Conservation (phyloP, 495 filamentous ascomycete species). For the Daldinia decipiens region DNA sequence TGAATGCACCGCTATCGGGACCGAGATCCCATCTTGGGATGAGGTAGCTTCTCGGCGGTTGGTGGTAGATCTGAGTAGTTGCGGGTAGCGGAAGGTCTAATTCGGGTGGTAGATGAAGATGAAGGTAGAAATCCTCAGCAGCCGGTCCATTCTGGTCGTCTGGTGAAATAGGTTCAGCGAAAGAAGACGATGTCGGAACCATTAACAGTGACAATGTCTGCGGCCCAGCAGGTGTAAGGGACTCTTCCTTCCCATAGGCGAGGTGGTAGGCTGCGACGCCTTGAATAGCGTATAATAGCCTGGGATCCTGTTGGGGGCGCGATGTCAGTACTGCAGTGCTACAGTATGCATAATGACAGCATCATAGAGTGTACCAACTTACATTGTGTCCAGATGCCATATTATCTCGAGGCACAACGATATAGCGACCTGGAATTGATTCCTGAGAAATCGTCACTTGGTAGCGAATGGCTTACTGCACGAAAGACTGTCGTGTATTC, state of each 20-base stretch:
- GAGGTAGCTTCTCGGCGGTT: constrained; percentile 86
- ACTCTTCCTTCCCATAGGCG: constrained; percentile 83
- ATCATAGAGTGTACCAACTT: constrained; percentile 39
- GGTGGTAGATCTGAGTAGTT: constrained; percentile 94
- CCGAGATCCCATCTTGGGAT: constrained; percentile 94
- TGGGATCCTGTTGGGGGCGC: constrained; percentile 66
- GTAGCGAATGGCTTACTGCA: constrained; percentile 19
- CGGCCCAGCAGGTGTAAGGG: constrained; percentile 83
- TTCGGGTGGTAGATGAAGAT: constrained; percentile 92
- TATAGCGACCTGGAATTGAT: constrained; percentile 4
- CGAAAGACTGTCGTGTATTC: constrained; percentile 17
- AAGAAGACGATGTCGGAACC: constrained; percentile 84
- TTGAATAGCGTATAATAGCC: constrained; percentile 82
- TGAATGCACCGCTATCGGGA: constrained; percentile 87
- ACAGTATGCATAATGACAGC: constrained; percentile 4
- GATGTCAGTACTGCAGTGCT: constrained; percentile 21
- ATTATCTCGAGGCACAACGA: constrained; percentile 31
- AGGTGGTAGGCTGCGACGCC: constrained; percentile 89
- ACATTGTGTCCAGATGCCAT: constrained; percentile 65
- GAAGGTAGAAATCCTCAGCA: constrained; percentile 95
- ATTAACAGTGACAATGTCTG: constrained; percentile 92
- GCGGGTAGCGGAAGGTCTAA: constrained; percentile 89
- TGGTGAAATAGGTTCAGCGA: constrained; percentile 66
- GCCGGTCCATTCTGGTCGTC: constrained; percentile 66
- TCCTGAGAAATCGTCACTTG: constrained; percentile 4